Evolutionary conservation across 208 protist genomes (phyloP).

Genomic region (Acanthamoeba rhysodes): DNA sequence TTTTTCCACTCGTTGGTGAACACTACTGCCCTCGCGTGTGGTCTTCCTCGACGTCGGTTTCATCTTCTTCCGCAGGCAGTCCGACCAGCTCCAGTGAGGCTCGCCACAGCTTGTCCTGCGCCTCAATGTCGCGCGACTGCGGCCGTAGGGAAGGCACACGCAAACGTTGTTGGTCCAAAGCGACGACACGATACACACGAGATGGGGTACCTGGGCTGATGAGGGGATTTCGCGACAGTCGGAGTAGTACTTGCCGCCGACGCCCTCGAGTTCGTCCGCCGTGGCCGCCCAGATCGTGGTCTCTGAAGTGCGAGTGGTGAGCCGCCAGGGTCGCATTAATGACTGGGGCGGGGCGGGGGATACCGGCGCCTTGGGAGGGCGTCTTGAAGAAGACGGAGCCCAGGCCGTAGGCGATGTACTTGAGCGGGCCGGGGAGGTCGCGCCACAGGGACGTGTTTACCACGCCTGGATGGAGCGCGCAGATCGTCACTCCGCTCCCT

Average conservation of each 20-base stretch:
- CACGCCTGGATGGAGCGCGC: neutral
- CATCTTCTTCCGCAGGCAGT: neutral
- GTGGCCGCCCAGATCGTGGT: constrained; percentile 34
- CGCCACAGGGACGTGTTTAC: constrained; percentile 30
- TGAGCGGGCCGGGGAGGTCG: neutral
- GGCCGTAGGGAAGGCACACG: no score
- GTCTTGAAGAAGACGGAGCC: constrained; percentile 52
- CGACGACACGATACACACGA: neutral
- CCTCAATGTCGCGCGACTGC: neutral
- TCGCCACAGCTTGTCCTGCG: constrained; percentile 29
- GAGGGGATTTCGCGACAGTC: constrained; percentile 1
- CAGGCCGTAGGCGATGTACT: neutral
- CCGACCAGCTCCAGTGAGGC: neutral
- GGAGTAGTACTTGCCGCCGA: constrained; percentile 9
- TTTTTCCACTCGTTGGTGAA: no score
- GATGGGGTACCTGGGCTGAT: neutral
- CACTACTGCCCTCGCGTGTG: no score
- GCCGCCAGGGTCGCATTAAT: neutral
- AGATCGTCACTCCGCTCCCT: neutral
- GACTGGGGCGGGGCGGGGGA: no score
- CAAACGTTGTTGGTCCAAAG: neutral
- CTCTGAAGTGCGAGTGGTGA: neutral
- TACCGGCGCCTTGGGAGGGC: constrained; percentile 24
- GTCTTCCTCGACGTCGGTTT: no score
- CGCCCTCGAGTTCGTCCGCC: constrained; percentile 20